Base-by-base conservation (phyloP, 345 rosid genomes). In the Citrus maxima region DNA sequence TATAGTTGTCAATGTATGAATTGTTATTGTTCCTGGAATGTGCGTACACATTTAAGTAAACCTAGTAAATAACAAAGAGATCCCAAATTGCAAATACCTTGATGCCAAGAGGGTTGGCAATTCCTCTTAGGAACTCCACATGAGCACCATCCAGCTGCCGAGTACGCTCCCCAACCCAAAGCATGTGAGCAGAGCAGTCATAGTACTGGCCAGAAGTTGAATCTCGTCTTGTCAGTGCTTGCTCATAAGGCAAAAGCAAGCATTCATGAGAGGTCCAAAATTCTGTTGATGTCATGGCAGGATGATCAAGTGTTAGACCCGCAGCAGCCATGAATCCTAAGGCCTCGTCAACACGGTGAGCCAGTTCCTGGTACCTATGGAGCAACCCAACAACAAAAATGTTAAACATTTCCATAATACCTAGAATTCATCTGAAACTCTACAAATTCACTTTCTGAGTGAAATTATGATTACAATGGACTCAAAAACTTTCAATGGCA, bases 261-360 rank as follows among this genome's bases (percentile, higher is more conserved):
- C 93, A 89, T 78, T 89, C 93, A 46, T 89, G 91, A 9, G 93
- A 89, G 4, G 93, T 89, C 88, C 89, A 89, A 80, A 89, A 88
- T n/a, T 89, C 91, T 34, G 93, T 88, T 16, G 93, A 81, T 28
- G 84, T 88, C 93, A 90, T 90, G 71, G 87, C 63, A 58, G 91
- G 89, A 79, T 90, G 91, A 54, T 88, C 91, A 18, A 79, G 69
- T 10, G 90, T 87, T 58, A 90, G 88, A 66, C 89, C 93, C 51
- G 88, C 86, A 22, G 91, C 91, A 85, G 89, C 84, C 91, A 90
- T 88, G 84, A 90, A 90, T 18, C 93, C 93, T 72, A 90, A 82
- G 74, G 93, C 90, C 88, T 88, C 91, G 67, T 90, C 93, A 27
- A 90, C 91, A 35, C 88, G 80, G 76, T 81, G 72, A 13, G 87